Evolutionary conservation across 148 eudicot genomes (phyloP), one percentile per base, ranked within the genome.

Genomic region (Suaeda aralocaspica): DNA sequence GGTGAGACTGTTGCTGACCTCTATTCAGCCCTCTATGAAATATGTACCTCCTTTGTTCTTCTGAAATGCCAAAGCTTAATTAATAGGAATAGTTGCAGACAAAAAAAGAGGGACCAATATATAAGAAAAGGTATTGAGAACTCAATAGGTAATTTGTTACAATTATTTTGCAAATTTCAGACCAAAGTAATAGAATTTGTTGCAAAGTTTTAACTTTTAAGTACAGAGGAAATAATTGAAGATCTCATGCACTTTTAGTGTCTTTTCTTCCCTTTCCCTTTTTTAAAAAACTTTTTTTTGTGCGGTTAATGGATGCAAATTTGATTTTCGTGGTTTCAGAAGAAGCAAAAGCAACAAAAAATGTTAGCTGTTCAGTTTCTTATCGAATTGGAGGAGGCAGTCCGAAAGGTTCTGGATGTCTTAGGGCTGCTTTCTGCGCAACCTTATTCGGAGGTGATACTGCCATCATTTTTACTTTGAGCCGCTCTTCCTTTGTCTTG

Each of bases 351-450:
- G 60, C 85, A 85, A 77, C 80, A 85, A 79, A 82, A 76, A 78
- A 53, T 85, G 45, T 58, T 86, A 26, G 44, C 64, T 73, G 66
- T 82, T 64, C 78, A 80, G 72, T 77, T 83, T 24, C 92, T 94
- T 41, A 64, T 16, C n/a, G 88, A 83, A 65, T 56, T 91, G 44
- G 83, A 83, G 80, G 78, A 72, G 19, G 82, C 71, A 74, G 77
- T 87, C 64, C 78, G 56, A 72, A 68, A 78, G 53, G 92, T 91
- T 48, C 50, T 89, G 80, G 83, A 81, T 53, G 81, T 81, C 42
- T 87, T 91, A 19, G 99, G 99, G 39, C 72, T 94, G 76, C 85
- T 91, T 33, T 80, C 93, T 8, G 63, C 75, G 52, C 72, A 56
- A 67, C 75, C 85, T 30, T 91, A 84, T 71, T 55, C 89, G 3